A percentile compares a stretch with the other conserved stretches of the same genome.
phyloP scores from a whole-genome alignment of 2,329 filamentous ascomycete genomes.

The Beauveria sp. region DNA sequence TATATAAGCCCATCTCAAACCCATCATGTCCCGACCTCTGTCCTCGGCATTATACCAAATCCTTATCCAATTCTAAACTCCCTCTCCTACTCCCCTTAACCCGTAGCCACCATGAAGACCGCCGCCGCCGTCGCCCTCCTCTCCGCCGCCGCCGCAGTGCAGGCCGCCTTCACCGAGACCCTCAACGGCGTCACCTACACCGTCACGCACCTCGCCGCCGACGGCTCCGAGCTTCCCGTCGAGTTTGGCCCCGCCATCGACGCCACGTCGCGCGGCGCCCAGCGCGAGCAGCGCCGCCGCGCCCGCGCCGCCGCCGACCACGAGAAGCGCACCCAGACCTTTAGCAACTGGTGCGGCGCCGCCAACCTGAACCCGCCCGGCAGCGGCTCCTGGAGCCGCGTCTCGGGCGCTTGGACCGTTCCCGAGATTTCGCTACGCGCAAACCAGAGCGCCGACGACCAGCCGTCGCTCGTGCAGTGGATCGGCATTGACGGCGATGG shows the following conservation, averaged over 20 bases:
- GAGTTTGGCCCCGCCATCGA: not conserved
- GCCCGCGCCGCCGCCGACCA: constrained; percentile 26
- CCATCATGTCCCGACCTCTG: not conserved
- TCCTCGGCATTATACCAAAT: not conserved
- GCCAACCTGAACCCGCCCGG: not conserved
- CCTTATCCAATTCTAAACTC: not conserved
- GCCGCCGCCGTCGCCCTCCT: not conserved
- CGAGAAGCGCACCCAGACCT: constrained; percentile 1
- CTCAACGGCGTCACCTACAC: constrained; percentile 7
- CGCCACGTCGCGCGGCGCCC: not conserved
- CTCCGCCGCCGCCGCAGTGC: not conserved
- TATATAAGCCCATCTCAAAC: not conserved
- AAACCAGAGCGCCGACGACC: not conserved
- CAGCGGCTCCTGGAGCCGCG: not conserved
- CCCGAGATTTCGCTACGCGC: not conserved
- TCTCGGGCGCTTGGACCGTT: not conserved
- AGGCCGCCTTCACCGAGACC: constrained; percentile 1
- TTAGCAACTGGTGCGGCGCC: constrained; percentile 4
- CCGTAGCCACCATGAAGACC: not conserved
- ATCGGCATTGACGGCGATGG: constrained; percentile 7
- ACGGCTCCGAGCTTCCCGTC: constrained; percentile 7
- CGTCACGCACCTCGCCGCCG: constrained; percentile 1
- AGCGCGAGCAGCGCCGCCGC: constrained; percentile 19
- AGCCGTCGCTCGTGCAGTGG: constrained; percentile 1
- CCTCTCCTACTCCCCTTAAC: not conserved